These are phyloP conservation scores for Aspergillus leporis DNA, from an alignment of 495 filamentous ascomycete genomes.

Conservation along the genomic window DNA sequence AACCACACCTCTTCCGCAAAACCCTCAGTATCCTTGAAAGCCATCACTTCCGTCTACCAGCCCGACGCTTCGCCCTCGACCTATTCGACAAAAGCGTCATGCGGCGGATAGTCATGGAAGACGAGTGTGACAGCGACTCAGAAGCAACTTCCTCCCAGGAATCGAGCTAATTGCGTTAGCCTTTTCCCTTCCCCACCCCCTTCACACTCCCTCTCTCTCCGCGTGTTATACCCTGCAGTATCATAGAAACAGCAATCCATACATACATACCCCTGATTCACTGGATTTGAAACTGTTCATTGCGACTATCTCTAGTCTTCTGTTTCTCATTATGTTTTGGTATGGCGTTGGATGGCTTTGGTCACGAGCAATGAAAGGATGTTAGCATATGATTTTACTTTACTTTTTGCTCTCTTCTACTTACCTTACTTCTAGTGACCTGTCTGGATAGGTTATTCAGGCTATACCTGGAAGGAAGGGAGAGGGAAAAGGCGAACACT, in stretches of 20 bases:
- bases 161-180: slow-evolving; percentile 15
- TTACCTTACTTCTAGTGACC: not conserved
- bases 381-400: slow-evolving; percentile 13
- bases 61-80: slow-evolving; percentile 86
- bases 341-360: slow-evolving; percentile 16
- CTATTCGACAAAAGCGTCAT: slow-evolving; percentile 90
- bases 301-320: slow-evolving; percentile 24
- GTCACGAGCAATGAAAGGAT: slow-evolving; percentile 25
- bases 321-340: slow-evolving; percentile 3
- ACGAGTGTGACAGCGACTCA: slow-evolving; percentile 53
- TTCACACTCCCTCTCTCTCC: not conserved
- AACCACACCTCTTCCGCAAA: slow-evolving; percentile 75
- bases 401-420: slow-evolving; percentile 1
- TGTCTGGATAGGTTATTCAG: not conserved
- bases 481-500: not conserved
- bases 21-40: slow-evolving; percentile 83
- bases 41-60: slow-evolving; percentile 82
- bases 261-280: not conserved
- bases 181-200: slow-evolving; percentile 1
- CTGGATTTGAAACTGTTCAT: not conserved
- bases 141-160: slow-evolving; percentile 34
- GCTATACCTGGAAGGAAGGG: not conserved
- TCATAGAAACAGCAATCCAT: not conserved
- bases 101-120: slow-evolving; percentile 72
- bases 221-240: not conserved